Percentiles rank a stretch among this genome's conserved stretches.
Conservation (phyloP, 345 rosid genomes). For the Citrus sp. region DNA sequence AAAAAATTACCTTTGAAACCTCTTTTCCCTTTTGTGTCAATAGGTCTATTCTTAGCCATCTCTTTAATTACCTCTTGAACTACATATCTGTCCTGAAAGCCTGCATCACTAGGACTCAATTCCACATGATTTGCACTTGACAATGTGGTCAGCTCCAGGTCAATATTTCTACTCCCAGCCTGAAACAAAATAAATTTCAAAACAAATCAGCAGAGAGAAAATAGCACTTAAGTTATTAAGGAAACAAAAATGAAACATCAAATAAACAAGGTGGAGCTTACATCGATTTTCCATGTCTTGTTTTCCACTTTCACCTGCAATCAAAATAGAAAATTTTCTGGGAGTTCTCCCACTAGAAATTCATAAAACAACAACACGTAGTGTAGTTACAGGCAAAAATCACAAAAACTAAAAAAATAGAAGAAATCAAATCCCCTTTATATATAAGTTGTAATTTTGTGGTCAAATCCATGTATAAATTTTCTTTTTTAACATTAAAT, state of each 20-base stretch:
- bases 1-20: conserved; percentile 68
- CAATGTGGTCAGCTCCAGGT: conserved; percentile 82
- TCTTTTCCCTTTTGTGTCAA: conserved; percentile 80
- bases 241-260: not conserved
- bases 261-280: conserved; percentile 34
- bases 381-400: not conserved
- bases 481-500: not conserved
- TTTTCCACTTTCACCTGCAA: conserved; percentile 98
- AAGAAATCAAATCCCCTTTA: not conserved
- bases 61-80: conserved; percentile 96
- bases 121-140: conserved; percentile 92
- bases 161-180: conserved; percentile 90
- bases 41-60: conserved; percentile 96
- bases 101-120: conserved; percentile 91
- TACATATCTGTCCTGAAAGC: conserved; percentile 94
- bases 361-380: not conserved
- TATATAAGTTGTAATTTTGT: no score
- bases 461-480: no score
- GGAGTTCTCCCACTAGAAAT: not conserved
- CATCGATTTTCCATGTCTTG: conserved; percentile 83
- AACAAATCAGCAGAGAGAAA: not conserved
- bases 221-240: not conserved
- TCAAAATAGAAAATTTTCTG: conserved; percentile 12
- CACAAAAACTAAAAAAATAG: not conserved
- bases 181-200: conserved; percentile 26